Conservation (phyloP, 2,329 filamentous ascomycete species). For the Trichoderma breve region DNA sequence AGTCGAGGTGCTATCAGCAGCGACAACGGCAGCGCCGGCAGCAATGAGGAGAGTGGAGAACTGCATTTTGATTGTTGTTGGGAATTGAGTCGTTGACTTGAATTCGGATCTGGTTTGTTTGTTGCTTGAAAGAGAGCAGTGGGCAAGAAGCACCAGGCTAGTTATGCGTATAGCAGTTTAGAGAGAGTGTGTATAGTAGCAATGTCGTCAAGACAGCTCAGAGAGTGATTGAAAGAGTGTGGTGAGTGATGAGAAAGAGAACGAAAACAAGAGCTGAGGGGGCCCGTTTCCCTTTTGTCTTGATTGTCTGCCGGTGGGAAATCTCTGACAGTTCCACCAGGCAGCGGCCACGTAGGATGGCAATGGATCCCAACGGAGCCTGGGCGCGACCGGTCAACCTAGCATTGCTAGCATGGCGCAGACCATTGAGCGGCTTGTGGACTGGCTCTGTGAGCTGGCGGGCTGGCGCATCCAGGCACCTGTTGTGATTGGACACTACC, state of each 20-base stretch:
- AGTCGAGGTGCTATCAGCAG: conserved; percentile 37
- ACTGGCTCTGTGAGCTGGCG: background rate
- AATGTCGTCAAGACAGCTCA: conserved; percentile 15
- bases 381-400: conserved; percentile 12
- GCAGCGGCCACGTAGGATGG: conserved; percentile 13
- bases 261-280: background rate
- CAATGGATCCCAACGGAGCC: conserved; percentile 13
- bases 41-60: conserved; percentile 44
- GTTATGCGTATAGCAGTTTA: background rate
- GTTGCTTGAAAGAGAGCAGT: conserved; percentile 6
- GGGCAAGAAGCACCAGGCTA: conserved; percentile 11
- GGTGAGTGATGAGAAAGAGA: background rate
- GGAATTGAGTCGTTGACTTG: background rate
- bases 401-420: conserved; percentile 16
- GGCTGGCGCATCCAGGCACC: conserved; percentile 24
- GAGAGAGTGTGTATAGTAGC: conserved; percentile 4
- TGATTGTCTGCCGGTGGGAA: conserved; percentile 7
- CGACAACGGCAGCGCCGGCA: conserved; percentile 35
- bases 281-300: conserved; percentile 16
- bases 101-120: background rate
- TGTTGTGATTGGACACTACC: conserved; percentile 24
- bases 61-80: conserved; percentile 42
- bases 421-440: conserved; percentile 19
- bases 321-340: conserved; percentile 22
- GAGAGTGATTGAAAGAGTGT: conserved; percentile 11